phyloP scores from a whole-genome alignment of 768 basidiomycete genomes.

The Termitomyces sp. region DNA sequence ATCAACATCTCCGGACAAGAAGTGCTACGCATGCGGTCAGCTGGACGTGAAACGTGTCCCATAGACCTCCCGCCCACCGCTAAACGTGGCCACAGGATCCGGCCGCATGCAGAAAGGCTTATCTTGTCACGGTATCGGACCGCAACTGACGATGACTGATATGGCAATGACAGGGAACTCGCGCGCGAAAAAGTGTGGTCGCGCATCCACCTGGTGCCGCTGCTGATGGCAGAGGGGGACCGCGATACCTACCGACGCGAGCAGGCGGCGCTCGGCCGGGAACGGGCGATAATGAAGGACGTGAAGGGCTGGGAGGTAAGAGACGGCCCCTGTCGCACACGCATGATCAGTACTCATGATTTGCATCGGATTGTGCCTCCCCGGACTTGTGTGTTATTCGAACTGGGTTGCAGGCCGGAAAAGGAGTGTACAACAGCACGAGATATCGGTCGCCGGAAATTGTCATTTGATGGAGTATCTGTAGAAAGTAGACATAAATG shows the following conservation, averaged over 20 bases:
- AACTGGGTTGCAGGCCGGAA: conserved; percentile 54
- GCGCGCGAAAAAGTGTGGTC: conserved; percentile 93
- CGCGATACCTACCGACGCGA: conserved; percentile 80
- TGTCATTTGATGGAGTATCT: conserved; percentile 21
- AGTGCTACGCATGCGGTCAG: conserved; percentile 34
- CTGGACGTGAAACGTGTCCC: conserved; percentile 65
- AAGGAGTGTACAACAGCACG: conserved; percentile 80
- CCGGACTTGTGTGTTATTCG: neutral
- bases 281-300: conserved; percentile 92
- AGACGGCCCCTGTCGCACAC: conserved; percentile 4
- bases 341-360: conserved; percentile 15
- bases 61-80: conserved; percentile 50
- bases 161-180: conserved; percentile 70
- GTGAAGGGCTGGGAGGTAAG: conserved; percentile 93
- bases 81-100: conserved; percentile 71
- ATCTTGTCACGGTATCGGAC: conserved; percentile 39
- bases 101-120: conserved; percentile 38
- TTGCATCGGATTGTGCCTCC: conserved; percentile 9
- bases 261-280: conserved; percentile 70
- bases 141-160: conserved; percentile 31
- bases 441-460: conserved; percentile 52
- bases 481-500: conserved; percentile 2
- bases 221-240: conserved; percentile 91
- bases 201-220: conserved; percentile 87
- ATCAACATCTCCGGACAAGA: conserved; percentile 7